A percentile compares a stretch with the other conserved stretches of the same genome.
These are phyloP conservation scores for Penicillium polonicum DNA, from an alignment of 2,329 filamentous ascomycete species.

Conservation along the genomic window DNA sequence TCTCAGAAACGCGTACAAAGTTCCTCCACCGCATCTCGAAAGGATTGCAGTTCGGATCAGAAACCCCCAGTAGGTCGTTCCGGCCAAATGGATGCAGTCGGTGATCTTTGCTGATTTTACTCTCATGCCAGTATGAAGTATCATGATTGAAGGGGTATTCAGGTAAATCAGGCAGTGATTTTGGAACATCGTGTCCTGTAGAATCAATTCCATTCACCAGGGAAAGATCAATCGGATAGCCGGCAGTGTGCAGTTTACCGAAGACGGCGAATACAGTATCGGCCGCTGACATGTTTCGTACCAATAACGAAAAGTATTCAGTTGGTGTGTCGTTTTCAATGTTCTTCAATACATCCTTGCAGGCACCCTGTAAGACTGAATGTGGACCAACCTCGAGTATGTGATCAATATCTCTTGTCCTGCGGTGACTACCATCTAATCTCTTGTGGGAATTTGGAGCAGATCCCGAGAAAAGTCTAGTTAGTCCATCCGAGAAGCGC, in stretches of 20 bases:
- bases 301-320: background rate
- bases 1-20: slow-evolving; percentile 40
- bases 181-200: background rate
- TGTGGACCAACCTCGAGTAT: slow-evolving; percentile 28
- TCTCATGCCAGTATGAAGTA: slow-evolving; percentile 37
- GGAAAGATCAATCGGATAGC: background rate
- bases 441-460: background rate
- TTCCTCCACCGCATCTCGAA: slow-evolving; percentile 43
- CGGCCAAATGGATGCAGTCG: slow-evolving; percentile 10
- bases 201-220: background rate
- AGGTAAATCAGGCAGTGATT: slow-evolving; percentile 29
- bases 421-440: background rate
- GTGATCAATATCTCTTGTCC: background rate
- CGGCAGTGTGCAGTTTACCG: background rate
- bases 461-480: background rate
- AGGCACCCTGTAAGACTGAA: slow-evolving; percentile 15
- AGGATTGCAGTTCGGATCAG: slow-evolving; percentile 8
- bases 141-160: slow-evolving; percentile 42
- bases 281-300: background rate
- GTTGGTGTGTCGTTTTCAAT: background rate
- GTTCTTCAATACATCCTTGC: background rate
- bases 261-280: slow-evolving; percentile 2
- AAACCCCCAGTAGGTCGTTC: slow-evolving; percentile 11
- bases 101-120: slow-evolving; percentile 15
- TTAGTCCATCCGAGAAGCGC: slow-evolving; percentile 12